phyloP scores from a whole-genome alignment of 306 rosid species.

The Lotus japonicus region DNA sequence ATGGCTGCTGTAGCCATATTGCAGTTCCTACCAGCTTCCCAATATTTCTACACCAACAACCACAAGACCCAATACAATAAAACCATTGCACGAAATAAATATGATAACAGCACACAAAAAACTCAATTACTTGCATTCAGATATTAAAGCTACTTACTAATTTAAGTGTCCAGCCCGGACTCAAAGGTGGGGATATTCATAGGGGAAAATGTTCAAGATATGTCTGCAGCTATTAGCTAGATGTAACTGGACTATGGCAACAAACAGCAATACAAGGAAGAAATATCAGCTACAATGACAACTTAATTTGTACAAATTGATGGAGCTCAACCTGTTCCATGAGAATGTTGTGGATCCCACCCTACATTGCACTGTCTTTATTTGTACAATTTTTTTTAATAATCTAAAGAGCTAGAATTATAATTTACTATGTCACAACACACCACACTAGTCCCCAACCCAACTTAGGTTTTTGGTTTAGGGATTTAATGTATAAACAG shows the following conservation, averaged over 20 bases:
- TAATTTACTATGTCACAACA: too few relatives aligned
- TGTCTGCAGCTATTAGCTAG: too few relatives aligned
- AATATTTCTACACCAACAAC: slow-evolving; percentile 47
- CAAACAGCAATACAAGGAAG: too few relatives aligned
- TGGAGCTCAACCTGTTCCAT: too few relatives aligned
- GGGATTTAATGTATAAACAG: too few relatives aligned
- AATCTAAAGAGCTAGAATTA: background rate
- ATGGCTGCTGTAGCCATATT: slow-evolving; percentile 91
- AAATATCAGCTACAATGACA: too few relatives aligned
- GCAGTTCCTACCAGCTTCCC: slow-evolving; percentile 99
- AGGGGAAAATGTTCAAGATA: background rate
- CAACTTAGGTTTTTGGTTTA: background rate
- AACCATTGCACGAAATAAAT: slow-evolving; percentile 6
- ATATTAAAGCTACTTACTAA: background rate
- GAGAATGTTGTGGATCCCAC: too few relatives aligned
- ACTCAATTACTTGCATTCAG: background rate
- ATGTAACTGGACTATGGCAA: too few relatives aligned
- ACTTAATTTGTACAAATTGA: too few relatives aligned
- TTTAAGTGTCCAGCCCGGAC: background rate
- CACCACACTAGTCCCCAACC: too few relatives aligned
- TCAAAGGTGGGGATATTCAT: background rate
- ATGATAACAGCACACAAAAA: background rate
- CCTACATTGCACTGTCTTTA: background rate
- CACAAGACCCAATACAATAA: slow-evolving; percentile 8
- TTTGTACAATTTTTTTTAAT: too few relatives aligned